A percentile compares a stretch with the other conserved stretches of the same genome.
Conservation (phyloP, 2,329 filamentous ascomycete genomes). For the Colletotrichum higginsianum region DNA sequence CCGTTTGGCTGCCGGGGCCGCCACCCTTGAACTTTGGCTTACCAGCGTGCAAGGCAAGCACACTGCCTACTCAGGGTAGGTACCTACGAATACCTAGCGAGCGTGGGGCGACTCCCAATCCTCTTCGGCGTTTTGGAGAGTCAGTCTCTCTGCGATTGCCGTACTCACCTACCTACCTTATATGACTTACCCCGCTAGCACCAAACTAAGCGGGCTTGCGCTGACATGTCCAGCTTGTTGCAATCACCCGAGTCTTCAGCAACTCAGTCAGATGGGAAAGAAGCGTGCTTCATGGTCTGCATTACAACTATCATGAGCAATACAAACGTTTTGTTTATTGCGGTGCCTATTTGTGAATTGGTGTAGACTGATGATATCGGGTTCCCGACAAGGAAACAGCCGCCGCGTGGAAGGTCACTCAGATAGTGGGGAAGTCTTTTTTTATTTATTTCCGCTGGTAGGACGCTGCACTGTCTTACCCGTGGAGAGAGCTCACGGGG, state of each 20-base stretch:
- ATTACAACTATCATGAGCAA: too few species aligned
- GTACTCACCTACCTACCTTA: background rate
- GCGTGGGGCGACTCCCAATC: slow-evolving; percentile 13
- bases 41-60: slow-evolving; percentile 8
- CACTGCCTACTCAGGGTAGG: slow-evolving; percentile 1
- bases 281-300: too few species aligned
- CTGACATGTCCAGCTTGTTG: too few species aligned
- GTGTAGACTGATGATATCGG: background rate
- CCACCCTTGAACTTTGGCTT: slow-evolving; percentile 2
- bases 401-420: background rate
- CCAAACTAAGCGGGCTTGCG: too few species aligned
- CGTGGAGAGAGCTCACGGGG: slow-evolving; percentile 20
- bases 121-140: background rate
- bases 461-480: slow-evolving; percentile 1
- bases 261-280: too few species aligned
- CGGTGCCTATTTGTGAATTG: background rate
- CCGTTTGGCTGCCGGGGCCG: slow-evolving; percentile 3
- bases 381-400: background rate
- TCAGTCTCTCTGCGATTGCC: too few species aligned
- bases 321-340: too few species aligned
- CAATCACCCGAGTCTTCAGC: too few species aligned
- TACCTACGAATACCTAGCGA: too few species aligned
- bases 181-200: too few species aligned
- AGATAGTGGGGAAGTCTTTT: slow-evolving; percentile 13
- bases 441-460: background rate